Evolutionary conservation across 345 rosid species (phyloP).

Genomic region (Noccaea caerulescens): DNA sequence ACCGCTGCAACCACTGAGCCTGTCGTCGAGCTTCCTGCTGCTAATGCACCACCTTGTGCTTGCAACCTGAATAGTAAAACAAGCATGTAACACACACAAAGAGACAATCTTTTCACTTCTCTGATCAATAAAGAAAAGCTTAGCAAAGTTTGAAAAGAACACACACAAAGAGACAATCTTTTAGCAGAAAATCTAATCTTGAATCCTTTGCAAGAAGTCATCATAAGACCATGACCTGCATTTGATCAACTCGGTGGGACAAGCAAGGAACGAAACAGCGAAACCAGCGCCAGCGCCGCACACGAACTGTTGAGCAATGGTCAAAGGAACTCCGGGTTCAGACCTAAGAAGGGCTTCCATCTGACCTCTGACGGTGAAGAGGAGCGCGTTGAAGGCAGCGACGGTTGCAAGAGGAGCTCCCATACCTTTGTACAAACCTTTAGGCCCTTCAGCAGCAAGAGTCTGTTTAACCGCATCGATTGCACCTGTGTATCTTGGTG

Average conservation of each 20-base stretch:
- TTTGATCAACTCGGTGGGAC: conserved; percentile 97
- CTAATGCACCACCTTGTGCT: conserved; percentile 88
- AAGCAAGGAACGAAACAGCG: conserved; percentile 96
- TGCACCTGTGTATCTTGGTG: conserved; percentile 76
- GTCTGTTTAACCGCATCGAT: conserved; percentile 90
- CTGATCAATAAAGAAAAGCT: too few relatives aligned
- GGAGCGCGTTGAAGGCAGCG: conserved; percentile 94
- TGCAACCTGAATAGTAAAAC: conserved; percentile 65
- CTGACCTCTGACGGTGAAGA: conserved; percentile 94
- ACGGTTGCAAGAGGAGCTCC: conserved; percentile 99
- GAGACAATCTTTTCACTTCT: too few relatives aligned
- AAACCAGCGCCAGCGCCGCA: conserved; percentile 95
- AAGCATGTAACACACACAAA: conserved; percentile 18
- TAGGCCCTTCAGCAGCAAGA: conserved; percentile 84
- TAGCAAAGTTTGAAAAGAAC: neutral
- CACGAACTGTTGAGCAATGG: conserved; percentile 75
- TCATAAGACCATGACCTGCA: conserved; percentile 65
- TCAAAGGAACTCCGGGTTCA: conserved; percentile 76
- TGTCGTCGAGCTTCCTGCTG: conserved; percentile 46
- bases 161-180: too few relatives aligned
- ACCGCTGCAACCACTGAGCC: conserved; percentile 60
- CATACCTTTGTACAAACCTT: conserved; percentile 98
- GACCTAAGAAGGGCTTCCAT: conserved; percentile 87
- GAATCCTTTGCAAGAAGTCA: too few relatives aligned
- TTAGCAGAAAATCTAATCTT: too few relatives aligned